These are phyloP conservation scores for Oryza brachyantha DNA, from an alignment of 176 grass and related monocot genomes.

Conservation along the genomic window DNA sequence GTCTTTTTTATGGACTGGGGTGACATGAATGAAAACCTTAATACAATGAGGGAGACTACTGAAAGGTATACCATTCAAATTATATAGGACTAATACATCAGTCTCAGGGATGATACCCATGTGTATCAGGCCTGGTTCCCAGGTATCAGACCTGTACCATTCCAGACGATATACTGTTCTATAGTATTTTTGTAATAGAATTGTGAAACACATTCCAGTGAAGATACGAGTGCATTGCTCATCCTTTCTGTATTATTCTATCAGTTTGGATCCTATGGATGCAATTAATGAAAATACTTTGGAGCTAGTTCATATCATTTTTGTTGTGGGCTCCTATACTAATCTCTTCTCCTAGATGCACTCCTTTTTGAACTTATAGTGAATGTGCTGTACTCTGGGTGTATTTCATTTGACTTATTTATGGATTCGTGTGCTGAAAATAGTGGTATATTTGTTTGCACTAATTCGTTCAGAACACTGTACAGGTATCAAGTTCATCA, in stretches of 20 bases:
- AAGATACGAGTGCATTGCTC: not conserved
- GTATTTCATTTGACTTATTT: slow-evolving; percentile 27
- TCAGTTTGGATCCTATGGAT: not conserved
- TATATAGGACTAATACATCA: no score
- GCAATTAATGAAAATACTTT: not conserved
- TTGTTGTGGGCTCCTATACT: no score
- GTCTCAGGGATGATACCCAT: no score
- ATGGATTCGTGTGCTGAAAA: slow-evolving; percentile 10
- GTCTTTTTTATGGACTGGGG: not conserved
- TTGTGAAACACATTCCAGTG: no score
- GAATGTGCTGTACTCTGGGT: slow-evolving; percentile 13
- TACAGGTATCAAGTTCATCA: slow-evolving; percentile 41
- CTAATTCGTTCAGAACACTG: slow-evolving; percentile 19
- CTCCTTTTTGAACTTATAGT: not conserved
- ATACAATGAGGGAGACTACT: no score
- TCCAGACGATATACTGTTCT: no score
- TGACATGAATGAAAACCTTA: not conserved
- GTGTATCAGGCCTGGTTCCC: no score
- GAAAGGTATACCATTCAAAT: no score
- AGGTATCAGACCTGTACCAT: no score
- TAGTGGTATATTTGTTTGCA: slow-evolving; percentile 4
- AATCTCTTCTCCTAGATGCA: not conserved
- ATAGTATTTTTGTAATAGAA: no score
- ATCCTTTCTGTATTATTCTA: not conserved
- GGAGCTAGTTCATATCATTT: no score